A percentile compares a stretch with the other conserved stretches of the same genome.
These are phyloP conservation scores for Fagopyrum esculentum DNA, from an alignment of 148 eudicot species.

Conservation along the genomic window DNA sequence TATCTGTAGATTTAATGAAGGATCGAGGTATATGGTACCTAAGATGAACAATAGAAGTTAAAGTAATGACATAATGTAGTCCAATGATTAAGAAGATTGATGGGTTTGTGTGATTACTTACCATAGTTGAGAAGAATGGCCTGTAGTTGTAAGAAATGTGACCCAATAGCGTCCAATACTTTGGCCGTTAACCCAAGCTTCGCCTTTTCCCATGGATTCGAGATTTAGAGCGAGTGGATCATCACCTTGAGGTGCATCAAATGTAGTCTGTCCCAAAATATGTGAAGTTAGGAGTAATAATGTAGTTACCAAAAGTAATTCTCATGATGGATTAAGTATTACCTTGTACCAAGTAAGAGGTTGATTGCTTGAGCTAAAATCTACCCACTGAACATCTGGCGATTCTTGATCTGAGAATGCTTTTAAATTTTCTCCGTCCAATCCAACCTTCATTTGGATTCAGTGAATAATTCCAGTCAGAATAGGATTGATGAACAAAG, in stretches of 20 bases:
- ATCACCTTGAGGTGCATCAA: constrained; percentile 38
- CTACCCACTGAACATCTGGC: not conserved
- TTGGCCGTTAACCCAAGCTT: constrained; percentile 59
- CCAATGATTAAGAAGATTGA: not conserved
- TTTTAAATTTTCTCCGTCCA: not conserved
- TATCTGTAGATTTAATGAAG: constrained; percentile 40
- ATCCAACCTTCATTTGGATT: not conserved
- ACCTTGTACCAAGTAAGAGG: constrained; percentile 11
- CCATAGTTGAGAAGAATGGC: constrained; percentile 42
- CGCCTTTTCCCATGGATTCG: constrained; percentile 51
- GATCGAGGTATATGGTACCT: constrained; percentile 69
- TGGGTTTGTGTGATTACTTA: constrained; percentile 21
- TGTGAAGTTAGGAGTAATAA: not conserved
- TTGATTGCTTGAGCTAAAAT: constrained; percentile 5
- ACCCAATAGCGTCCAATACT: constrained; percentile 64
- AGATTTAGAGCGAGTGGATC: constrained; percentile 43
- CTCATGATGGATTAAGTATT: not conserved
- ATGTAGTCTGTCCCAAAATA: constrained; percentile 22
- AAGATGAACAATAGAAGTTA: not conserved
- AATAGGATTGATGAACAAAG: not conserved
- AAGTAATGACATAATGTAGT: too few species aligned
- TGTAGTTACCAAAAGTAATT: not conserved
- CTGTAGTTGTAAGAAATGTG: constrained; percentile 37
- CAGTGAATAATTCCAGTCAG: not conserved
- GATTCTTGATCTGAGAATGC: constrained; percentile 3